phyloP scores from a whole-genome alignment of 1,284 basidiomycete species.

The Microstroma glucosiphilum region DNA sequence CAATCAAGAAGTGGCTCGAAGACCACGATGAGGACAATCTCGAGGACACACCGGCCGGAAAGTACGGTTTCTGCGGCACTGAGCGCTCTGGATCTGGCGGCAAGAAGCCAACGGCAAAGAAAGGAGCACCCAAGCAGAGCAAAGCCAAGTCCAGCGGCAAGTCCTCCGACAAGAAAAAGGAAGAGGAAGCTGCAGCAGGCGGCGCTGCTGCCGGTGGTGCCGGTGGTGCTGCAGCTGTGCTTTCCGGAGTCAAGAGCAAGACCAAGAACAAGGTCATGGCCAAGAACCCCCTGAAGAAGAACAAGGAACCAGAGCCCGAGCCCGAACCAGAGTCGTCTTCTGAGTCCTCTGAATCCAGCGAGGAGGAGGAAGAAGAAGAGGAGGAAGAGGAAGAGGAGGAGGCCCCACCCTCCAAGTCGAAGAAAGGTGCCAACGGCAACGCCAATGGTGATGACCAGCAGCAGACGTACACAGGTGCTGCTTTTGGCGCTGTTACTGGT shows the following conservation, averaged over 20 bases:
- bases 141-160: slow-evolving; percentile 20
- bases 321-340: slow-evolving; percentile 6
- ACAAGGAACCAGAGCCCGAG: slow-evolving; percentile 1
- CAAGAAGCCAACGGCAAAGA: slow-evolving; percentile 13
- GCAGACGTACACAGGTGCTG: slow-evolving; percentile 35
- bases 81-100: slow-evolving; percentile 14
- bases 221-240: slow-evolving; percentile 13
- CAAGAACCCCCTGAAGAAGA: slow-evolving; percentile 8
- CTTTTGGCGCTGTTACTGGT: slow-evolving; percentile 32
- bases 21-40: slow-evolving; percentile 48
- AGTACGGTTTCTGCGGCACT: slow-evolving; percentile 16
- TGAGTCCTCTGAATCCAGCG: slow-evolving; percentile 15
- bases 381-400: slow-evolving; percentile 5
- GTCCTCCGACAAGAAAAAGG: background rate
- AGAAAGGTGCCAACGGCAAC: background rate
- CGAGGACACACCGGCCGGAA: slow-evolving; percentile 36
- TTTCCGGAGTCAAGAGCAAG: slow-evolving; percentile 8
- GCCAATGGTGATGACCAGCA: slow-evolving; percentile 16
- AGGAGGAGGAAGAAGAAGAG: slow-evolving; percentile 22
- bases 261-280: slow-evolving; percentile 11
- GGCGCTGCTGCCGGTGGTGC: slow-evolving; percentile 17
- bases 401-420: background rate
- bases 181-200: slow-evolving; percentile 5
- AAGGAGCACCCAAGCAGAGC: slow-evolving; percentile 20
- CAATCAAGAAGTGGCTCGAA: slow-evolving; percentile 44